Percentiles rank a stretch among this genome's conserved stretches.
Evolutionary conservation across 495 filamentous ascomycete species (phyloP).

Genomic region (Parathielavia hyrcaniae): DNA sequence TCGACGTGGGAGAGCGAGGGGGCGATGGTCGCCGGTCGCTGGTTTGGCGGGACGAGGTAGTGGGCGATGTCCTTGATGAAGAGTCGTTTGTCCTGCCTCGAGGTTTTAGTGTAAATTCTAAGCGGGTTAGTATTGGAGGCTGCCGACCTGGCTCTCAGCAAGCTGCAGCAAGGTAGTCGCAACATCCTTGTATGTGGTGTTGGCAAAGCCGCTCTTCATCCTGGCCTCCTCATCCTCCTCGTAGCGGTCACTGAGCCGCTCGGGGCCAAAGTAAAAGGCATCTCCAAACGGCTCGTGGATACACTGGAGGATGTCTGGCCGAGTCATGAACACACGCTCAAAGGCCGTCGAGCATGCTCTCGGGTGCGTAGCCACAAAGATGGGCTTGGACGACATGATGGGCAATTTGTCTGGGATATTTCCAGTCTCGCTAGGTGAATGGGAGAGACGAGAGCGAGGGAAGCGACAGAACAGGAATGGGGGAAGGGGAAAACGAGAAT

Average conservation of each 20-base stretch:
- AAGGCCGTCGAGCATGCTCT: conserved; percentile 93
- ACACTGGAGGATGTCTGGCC: conserved; percentile 67
- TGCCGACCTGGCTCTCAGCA: conserved; percentile 46
- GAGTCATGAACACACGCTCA: conserved; percentile 96
- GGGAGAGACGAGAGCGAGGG: neutral
- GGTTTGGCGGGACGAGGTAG: conserved; percentile 72
- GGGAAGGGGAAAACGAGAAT: no score
- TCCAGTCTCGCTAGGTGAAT: neutral
- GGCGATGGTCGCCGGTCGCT: conserved; percentile 60
- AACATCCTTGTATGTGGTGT: conserved; percentile 70
- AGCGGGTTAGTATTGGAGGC: neutral
- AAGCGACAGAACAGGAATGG: neutral
- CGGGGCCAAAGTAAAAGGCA: conserved; percentile 90
- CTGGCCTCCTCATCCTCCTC: conserved; percentile 64
- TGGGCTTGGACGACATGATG: conserved; percentile 68
- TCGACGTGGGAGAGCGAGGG: conserved; percentile 56
- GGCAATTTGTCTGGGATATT: neutral
- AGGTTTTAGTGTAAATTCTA: neutral
- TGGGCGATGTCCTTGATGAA: conserved; percentile 98
- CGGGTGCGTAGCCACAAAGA: conserved; percentile 91
- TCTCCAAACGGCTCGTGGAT: conserved; percentile 96
- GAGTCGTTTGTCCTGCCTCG: conserved; percentile 69
- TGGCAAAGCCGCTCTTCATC: conserved; percentile 63
- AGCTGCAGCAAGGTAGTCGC: conserved; percentile 63
- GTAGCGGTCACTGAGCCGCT: conserved; percentile 71